Conservation (phyloP, 1,284 basidiomycete species). For the Anthracocystis setariae region DNA sequence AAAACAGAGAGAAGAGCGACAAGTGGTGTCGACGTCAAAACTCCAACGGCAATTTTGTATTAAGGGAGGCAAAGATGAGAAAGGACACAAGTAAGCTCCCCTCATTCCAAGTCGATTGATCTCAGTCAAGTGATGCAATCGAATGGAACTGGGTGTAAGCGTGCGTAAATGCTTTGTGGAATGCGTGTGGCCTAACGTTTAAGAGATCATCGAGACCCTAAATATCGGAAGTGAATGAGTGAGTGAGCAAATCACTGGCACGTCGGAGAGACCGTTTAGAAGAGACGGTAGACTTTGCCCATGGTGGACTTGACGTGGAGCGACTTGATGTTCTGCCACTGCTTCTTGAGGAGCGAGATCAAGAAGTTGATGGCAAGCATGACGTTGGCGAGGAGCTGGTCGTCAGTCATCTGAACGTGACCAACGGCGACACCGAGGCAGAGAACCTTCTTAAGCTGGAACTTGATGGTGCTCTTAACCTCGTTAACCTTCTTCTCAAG, state of each 20-base stretch:
- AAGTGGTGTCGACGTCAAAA: slow-evolving; percentile 6
- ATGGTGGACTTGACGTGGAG: slow-evolving; percentile 98
- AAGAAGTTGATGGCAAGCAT: slow-evolving; percentile 99
- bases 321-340: slow-evolving; percentile 99
- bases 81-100: slow-evolving; percentile 53
- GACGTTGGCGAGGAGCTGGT: slow-evolving; percentile 95
- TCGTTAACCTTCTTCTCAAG: slow-evolving; percentile 90
- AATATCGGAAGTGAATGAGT: slow-evolving; percentile 3
- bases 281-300: slow-evolving; percentile 96
- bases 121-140: background rate
- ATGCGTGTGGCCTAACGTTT: slow-evolving; percentile 24
- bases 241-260: no score
- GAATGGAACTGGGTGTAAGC: slow-evolving; percentile 61
- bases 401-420: slow-evolving; percentile 96
- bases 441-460: slow-evolving; percentile 87
- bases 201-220: slow-evolving; percentile 12
- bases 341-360: slow-evolving; percentile 99
- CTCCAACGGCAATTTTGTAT: slow-evolving; percentile 45
- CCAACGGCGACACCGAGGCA: slow-evolving; percentile 99
- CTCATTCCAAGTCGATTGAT: slow-evolving; percentile 49
- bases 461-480: slow-evolving; percentile 91
- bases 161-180: slow-evolving; percentile 56
- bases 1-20: slow-evolving; percentile 26
- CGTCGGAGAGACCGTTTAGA: no score
- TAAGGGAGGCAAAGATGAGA: slow-evolving; percentile 22